These are phyloP conservation scores for Globisporangium polare DNA, from an alignment of 352 stramenopile species.

Conservation along the genomic window DNA sequence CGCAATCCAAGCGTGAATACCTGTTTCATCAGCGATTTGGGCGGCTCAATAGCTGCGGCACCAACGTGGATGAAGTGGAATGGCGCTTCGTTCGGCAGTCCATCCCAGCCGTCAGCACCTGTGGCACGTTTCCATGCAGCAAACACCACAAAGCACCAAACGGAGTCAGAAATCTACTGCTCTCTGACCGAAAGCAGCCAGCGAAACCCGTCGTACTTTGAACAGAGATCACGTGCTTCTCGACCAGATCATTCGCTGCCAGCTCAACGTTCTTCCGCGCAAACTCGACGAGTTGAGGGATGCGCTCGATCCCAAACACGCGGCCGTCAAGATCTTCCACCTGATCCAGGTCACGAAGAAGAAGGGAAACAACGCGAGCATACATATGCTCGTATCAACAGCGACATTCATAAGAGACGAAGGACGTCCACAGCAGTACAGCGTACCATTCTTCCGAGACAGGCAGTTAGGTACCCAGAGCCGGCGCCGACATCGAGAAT, in stretches of 20 bases:
- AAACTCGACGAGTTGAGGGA: slow-evolving; percentile 82
- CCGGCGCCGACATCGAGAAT: slow-evolving; percentile 95
- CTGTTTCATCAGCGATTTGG: slow-evolving; percentile 87
- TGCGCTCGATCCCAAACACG: slow-evolving; percentile 92
- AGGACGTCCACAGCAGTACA: background rate
- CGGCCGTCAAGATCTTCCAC: slow-evolving; percentile 22
- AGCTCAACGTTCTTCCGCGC: slow-evolving; percentile 79
- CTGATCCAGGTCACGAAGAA: background rate
- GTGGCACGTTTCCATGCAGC: background rate
- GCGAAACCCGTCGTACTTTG: slow-evolving; percentile 24
- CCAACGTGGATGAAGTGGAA: slow-evolving; percentile 98
- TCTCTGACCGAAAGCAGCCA: background rate
- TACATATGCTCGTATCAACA: background rate
- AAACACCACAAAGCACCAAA: background rate
- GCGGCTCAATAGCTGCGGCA: slow-evolving; percentile 88
- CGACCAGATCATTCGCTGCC: slow-evolving; percentile 79
- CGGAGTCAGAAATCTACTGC: background rate
- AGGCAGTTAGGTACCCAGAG: slow-evolving; percentile 94
- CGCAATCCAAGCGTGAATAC: slow-evolving; percentile 19
- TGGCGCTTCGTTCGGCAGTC: slow-evolving; percentile 81
- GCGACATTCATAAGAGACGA: background rate
- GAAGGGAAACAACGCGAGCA: background rate
- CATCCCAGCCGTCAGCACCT: slow-evolving; percentile 91
- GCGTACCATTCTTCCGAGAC: slow-evolving; percentile 83
- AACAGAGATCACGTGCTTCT: slow-evolving; percentile 44